phyloP scores from a whole-genome alignment of 1,139 yeast species.

The Geotrichum histeridarum region DNA sequence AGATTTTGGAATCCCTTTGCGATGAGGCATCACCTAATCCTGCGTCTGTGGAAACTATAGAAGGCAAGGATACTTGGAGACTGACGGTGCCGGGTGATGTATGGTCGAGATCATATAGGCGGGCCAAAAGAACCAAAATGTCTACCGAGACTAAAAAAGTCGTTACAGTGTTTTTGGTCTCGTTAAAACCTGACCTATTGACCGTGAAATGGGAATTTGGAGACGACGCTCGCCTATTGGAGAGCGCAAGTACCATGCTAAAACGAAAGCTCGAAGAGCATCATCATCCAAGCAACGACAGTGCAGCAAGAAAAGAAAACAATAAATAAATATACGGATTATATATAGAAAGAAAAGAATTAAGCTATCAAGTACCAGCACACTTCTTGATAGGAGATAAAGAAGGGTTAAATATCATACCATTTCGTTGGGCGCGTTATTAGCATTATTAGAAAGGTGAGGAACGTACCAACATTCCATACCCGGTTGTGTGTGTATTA shows the following conservation, averaged over 20 bases:
- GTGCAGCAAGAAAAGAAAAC: too few species aligned
- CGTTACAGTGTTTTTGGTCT: background rate
- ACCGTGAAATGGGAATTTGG: slow-evolving; percentile 12
- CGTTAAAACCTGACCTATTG: background rate
- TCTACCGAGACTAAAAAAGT: background rate
- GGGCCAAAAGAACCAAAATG: slow-evolving; percentile 17
- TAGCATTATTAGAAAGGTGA: too few species aligned
- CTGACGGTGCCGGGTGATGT: slow-evolving; percentile 29
- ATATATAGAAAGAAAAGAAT: too few species aligned
- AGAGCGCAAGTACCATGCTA: slow-evolving; percentile 11
- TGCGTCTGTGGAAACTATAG: background rate
- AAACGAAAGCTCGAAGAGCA: slow-evolving; percentile 7
- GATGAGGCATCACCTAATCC: background rate
- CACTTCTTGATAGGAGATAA: background rate
- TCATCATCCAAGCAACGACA: too few species aligned
- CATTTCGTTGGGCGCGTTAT: background rate
- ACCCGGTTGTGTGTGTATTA: background rate
- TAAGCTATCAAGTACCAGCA: too few species aligned
- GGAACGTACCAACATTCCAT: too few species aligned
- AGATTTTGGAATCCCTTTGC: background rate
- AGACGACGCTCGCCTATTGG: slow-evolving; percentile 2
- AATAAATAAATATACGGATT: too few species aligned
- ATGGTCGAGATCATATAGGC: slow-evolving; percentile 37
- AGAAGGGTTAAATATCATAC: background rate
- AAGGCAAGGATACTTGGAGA: background rate